Conservation (phyloP, 1,284 basidiomycete species). For the Naganishia albida region DNA sequence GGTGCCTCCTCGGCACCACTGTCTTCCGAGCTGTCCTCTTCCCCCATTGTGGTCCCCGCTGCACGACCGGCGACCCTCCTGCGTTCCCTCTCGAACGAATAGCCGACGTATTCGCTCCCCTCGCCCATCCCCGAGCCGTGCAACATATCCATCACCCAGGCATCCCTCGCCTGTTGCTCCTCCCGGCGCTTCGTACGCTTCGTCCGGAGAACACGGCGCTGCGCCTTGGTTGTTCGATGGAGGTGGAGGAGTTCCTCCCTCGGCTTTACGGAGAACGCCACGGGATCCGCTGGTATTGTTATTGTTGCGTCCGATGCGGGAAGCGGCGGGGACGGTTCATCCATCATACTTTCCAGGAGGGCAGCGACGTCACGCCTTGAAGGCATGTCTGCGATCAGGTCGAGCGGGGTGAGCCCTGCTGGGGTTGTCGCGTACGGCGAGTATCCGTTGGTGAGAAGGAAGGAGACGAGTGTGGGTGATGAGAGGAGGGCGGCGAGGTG, state of each 20-base stretch:
- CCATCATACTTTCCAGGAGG: slow-evolving; percentile 57
- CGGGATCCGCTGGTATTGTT: neutral
- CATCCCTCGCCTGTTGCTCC: slow-evolving; percentile 62
- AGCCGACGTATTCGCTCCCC: slow-evolving; percentile 37
- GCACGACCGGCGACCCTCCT: slow-evolving; percentile 33
- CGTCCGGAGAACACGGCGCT: neutral
- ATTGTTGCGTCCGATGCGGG: slow-evolving; percentile 27
- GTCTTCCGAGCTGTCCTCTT: slow-evolving; percentile 42
- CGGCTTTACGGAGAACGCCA: neutral
- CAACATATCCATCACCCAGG: slow-evolving; percentile 59
- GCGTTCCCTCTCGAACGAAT: slow-evolving; percentile 34
- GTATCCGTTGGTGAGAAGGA: slow-evolving; percentile 87
- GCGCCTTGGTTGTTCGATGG: slow-evolving; percentile 1
- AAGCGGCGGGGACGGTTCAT: slow-evolving; percentile 22
- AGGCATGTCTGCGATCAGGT: slow-evolving; percentile 76
- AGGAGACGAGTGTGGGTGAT: slow-evolving; percentile 86
- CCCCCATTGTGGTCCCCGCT: slow-evolving; percentile 34
- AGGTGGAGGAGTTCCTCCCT: slow-evolving; percentile 3
- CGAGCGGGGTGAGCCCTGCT: slow-evolving; percentile 75
- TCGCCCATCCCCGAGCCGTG: slow-evolving; percentile 17
- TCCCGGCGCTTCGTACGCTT: slow-evolving; percentile 57
- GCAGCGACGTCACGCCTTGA: slow-evolving; percentile 71
- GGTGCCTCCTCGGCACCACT: slow-evolving; percentile 56
- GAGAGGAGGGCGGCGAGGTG: slow-evolving; percentile 88
- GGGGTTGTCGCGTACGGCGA: slow-evolving; percentile 73